Evolutionary conservation across 352 stramenopile genomes (phyloP).

Genomic region (Globisporangium heterothallicum): DNA sequence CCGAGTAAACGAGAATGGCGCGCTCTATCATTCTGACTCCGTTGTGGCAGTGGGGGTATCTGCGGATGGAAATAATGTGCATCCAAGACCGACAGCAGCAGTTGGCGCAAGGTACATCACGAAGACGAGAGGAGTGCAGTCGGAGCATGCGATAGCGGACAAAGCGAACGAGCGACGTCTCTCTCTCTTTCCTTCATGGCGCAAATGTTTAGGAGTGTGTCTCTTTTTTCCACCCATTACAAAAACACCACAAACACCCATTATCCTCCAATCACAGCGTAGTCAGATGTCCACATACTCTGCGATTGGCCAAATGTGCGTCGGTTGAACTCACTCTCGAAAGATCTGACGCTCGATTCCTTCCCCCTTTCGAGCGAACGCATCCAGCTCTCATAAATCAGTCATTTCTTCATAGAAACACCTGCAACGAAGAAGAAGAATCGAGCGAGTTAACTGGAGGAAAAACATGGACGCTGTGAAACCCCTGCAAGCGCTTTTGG

Average conservation of each 20-base stretch:
- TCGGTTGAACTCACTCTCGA: background rate
- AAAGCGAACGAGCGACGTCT: background rate
- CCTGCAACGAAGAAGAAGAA: too few species aligned
- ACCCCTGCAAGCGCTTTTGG: conserved; percentile 79
- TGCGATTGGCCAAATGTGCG: background rate
- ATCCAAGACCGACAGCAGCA: too few species aligned
- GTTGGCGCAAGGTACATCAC: too few species aligned
- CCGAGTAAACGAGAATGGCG: too few species aligned
- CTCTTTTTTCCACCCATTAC: background rate
- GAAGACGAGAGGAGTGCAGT: too few species aligned
- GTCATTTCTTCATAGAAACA: background rate
- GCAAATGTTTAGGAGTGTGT: background rate
- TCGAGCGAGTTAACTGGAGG: too few species aligned
- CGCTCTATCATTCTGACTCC: too few species aligned
- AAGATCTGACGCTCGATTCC: background rate
- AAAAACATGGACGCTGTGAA: conserved; percentile 74
- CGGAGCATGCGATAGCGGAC: background rate
- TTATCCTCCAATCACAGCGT: background rate
- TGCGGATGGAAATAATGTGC: too few species aligned
- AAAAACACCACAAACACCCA: background rate
- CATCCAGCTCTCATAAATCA: background rate
- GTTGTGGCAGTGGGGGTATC: too few species aligned
- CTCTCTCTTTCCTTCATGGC: background rate
- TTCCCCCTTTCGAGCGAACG: background rate
- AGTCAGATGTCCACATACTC: background rate